These are phyloP conservation scores for Emmonsia crescens DNA, from an alignment of 2,329 filamentous ascomycete genomes.

Conservation along the genomic window DNA sequence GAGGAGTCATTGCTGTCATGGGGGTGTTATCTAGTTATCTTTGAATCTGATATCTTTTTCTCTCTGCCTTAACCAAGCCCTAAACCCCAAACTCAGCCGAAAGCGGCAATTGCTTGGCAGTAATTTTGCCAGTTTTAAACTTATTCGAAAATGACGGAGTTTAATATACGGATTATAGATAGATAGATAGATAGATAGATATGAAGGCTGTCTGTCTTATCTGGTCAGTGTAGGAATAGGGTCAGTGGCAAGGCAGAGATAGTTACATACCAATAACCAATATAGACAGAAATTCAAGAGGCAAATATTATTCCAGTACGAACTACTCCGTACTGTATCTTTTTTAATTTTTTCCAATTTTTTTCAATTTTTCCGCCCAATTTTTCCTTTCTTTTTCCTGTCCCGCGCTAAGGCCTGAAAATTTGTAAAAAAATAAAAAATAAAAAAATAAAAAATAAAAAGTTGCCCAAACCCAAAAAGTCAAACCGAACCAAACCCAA, in stretches of 20 bases:
- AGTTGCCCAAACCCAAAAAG: neutral
- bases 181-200: no score
- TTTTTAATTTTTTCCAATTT: no score
- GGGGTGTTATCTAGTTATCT: neutral
- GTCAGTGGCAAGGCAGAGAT: no score
- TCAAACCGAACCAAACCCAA: neutral
- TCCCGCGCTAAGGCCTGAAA: conserved; percentile 20
- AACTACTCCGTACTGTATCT: no score
- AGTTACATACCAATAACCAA: no score
- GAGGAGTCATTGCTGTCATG: neutral
- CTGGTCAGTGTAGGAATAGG: no score
- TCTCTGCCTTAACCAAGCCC: neutral
- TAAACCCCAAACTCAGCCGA: neutral
- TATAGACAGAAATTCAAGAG: no score
- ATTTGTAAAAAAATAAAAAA: conserved; percentile 14
- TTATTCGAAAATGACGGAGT: no score
- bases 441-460: neutral
- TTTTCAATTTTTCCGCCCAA: neutral
- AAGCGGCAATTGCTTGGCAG: conserved; percentile 6
- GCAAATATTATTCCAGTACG: no score
- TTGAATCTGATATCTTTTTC: neutral
- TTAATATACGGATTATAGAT: no score
- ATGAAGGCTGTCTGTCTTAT: no score
- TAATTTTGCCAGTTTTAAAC: no score
- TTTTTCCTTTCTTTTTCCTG: conserved; percentile 11